Conservation (phyloP, 2,329 filamentous ascomycete species). For the Escovopsis sp. region DNA sequence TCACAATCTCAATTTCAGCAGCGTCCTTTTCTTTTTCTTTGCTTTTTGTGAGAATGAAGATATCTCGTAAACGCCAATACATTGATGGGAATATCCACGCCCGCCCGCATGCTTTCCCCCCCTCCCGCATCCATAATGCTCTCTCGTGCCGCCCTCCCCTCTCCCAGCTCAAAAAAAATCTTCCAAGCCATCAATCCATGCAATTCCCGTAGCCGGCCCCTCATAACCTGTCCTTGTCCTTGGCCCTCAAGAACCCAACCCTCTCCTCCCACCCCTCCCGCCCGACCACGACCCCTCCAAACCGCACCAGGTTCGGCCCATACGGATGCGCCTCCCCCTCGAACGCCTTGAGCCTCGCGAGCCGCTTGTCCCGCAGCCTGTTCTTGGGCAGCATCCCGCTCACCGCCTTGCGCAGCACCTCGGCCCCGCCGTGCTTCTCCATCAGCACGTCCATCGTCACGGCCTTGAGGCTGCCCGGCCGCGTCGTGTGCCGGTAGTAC, state of each 20-base stretch:
- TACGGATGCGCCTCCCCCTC: conserved; percentile 90
- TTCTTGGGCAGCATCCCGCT: conserved; percentile 98
- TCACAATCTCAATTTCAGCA: too few species aligned
- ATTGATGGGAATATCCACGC: too few species aligned
- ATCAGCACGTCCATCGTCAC: conserved; percentile 95
- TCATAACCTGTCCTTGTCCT: conserved; percentile 37
- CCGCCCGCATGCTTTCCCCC: too few species aligned
- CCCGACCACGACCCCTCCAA: conserved; percentile 45
- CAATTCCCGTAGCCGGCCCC: not conserved
- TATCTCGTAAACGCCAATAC: too few species aligned
- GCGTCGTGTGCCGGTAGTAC: conserved; percentile 89
- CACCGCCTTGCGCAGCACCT: conserved; percentile 83
- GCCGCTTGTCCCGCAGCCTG: conserved; percentile 68
- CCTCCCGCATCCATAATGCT: too few species aligned
- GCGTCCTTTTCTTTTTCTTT: too few species aligned
- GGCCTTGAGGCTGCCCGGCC: conserved; percentile 70
- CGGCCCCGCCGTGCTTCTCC: conserved; percentile 82
- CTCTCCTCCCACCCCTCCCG: conserved; percentile 37
- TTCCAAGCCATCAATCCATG: too few species aligned
- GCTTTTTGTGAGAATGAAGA: too few species aligned
- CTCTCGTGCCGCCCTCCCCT: too few species aligned
- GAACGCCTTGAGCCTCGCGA: conserved; percentile 87
- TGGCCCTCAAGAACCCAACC: conserved; percentile 34
- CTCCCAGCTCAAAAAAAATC: too few species aligned
- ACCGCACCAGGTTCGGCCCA: conserved; percentile 68